Percentiles rank a stretch among this genome's conserved stretches.
Conservation (phyloP, 1,284 basidiomycete genomes). For the Sporisorium exsertum region DNA sequence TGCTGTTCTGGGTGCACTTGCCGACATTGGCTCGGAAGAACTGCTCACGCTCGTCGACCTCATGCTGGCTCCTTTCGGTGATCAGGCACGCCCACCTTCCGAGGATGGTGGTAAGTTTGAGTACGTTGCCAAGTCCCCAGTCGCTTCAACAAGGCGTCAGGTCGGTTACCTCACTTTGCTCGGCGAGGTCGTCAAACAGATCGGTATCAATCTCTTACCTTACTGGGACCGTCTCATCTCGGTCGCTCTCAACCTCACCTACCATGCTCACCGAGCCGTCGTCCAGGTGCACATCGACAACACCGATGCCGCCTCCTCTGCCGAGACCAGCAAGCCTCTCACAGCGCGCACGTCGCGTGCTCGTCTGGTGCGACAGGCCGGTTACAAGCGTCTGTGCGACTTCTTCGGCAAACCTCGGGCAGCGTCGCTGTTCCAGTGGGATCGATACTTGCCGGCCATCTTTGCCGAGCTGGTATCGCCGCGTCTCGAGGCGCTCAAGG, state of each 20-base stretch:
- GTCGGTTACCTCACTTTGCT: slow-evolving; percentile 70
- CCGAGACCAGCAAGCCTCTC: slow-evolving; percentile 15
- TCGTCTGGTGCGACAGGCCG: slow-evolving; percentile 79
- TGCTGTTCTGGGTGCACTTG: slow-evolving; percentile 81
- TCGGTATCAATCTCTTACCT: slow-evolving; percentile 49
- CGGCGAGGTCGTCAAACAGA: slow-evolving; percentile 64
- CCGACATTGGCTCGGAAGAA: slow-evolving; percentile 80
- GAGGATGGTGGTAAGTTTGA: slow-evolving; percentile 34
- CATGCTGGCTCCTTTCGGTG: slow-evolving; percentile 84
- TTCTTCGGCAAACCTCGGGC: slow-evolving; percentile 77
- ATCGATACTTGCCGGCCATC: slow-evolving; percentile 77
- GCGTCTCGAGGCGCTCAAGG: slow-evolving; percentile 79
- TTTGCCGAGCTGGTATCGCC: slow-evolving; percentile 84
- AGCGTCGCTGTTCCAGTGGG: slow-evolving; percentile 77
- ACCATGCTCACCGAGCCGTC: slow-evolving; percentile 48
- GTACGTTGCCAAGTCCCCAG: slow-evolving; percentile 40
- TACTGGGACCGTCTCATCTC: slow-evolving; percentile 58
- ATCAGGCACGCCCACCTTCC: slow-evolving; percentile 46
- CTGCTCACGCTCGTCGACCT: slow-evolving; percentile 83
- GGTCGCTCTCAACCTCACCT: slow-evolving; percentile 57
- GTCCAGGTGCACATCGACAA: slow-evolving; percentile 31
- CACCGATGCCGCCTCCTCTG: slow-evolving; percentile 6
- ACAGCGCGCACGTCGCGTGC: slow-evolving; percentile 36
- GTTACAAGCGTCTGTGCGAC: slow-evolving; percentile 86
- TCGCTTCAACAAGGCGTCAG: slow-evolving; percentile 53